phyloP scores from a whole-genome alignment of 2,329 filamentous ascomycete genomes.

The Sarocladiaceae sp. region DNA sequence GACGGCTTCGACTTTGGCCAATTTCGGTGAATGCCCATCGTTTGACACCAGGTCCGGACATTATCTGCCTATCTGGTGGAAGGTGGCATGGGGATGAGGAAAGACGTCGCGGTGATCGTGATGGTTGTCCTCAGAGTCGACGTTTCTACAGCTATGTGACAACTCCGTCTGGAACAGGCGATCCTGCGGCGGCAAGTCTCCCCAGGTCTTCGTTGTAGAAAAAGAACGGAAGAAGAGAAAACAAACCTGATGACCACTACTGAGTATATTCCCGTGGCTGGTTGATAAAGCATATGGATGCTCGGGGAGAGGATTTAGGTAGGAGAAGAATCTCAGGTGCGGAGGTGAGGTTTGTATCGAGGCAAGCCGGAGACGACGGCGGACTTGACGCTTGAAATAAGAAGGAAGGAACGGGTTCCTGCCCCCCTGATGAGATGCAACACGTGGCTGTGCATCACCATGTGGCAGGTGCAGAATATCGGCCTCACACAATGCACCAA shows the following conservation, averaged over 20 bases:
- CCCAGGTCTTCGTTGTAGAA: too few species aligned
- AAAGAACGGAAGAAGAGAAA: background rate
- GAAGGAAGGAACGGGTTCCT: background rate
- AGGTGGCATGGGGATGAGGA: background rate
- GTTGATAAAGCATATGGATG: background rate
- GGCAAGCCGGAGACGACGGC: background rate
- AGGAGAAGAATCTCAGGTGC: constrained; percentile 2
- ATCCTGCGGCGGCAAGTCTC: too few species aligned
- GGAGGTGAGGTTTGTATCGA: constrained; percentile 6
- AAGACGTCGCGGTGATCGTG: background rate
- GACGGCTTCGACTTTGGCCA: background rate
- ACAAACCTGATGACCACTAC: constrained; percentile 1
- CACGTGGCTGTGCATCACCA: background rate
- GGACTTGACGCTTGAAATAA: background rate
- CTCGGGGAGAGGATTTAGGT: background rate
- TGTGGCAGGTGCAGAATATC: background rate
- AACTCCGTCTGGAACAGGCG: too few species aligned
- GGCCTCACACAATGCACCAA: background rate
- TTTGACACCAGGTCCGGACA: constrained; percentile 1
- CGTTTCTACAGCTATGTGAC: background rate
- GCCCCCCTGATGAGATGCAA: background rate
- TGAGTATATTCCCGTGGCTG: background rate
- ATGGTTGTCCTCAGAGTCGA: background rate
- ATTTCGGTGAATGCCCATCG: constrained; percentile 1
- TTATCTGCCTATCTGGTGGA: background rate